Conservation (phyloP, 225 moss, liverwort and hornwort species). For the Pseudoscleropodium purum region DNA sequence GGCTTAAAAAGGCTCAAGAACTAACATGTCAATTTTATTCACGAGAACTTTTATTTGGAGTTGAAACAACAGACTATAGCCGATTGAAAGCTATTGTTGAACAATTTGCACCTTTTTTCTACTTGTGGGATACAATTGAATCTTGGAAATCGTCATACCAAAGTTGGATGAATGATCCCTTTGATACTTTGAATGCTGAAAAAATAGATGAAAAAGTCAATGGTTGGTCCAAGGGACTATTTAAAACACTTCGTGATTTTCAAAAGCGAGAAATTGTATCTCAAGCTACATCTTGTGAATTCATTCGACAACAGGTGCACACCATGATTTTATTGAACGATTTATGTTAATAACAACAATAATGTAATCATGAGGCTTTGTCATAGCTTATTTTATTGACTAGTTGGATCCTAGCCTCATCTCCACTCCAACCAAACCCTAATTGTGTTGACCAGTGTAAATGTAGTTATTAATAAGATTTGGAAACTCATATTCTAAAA, state of each 20-base stretch:
- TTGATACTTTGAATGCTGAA: conserved; percentile 46
- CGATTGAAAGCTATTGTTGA: conserved; percentile 38
- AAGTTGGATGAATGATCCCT: conserved; percentile 69
- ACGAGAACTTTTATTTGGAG: conserved; percentile 61
- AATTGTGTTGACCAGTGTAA: fast-evolving
- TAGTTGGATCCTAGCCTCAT: fast-evolving
- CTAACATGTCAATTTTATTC: conserved; percentile 63
- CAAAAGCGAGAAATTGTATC: conserved; percentile 26
- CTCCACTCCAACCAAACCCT: background rate
- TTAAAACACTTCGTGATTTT: conserved; percentile 3
- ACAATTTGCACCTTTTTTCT: conserved; percentile 59
- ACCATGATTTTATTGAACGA: background rate
- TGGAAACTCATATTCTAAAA: background rate
- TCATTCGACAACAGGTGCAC: conserved; percentile 49
- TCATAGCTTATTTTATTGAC: background rate
- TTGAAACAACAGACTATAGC: conserved; percentile 37
- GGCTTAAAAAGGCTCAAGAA: conserved; percentile 45
- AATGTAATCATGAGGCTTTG: fast-evolving
- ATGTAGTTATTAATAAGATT: background rate
- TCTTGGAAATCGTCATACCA: conserved; percentile 49
- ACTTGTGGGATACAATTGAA: conserved; percentile 54
- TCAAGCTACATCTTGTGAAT: conserved; percentile 48
- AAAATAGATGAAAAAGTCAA: conserved; percentile 47
- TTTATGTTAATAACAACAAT: background rate
- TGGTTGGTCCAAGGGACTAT: conserved; percentile 65